phyloP scores from a whole-genome alignment of 345 rosid genomes.

The Erodium maritimum region DNA sequence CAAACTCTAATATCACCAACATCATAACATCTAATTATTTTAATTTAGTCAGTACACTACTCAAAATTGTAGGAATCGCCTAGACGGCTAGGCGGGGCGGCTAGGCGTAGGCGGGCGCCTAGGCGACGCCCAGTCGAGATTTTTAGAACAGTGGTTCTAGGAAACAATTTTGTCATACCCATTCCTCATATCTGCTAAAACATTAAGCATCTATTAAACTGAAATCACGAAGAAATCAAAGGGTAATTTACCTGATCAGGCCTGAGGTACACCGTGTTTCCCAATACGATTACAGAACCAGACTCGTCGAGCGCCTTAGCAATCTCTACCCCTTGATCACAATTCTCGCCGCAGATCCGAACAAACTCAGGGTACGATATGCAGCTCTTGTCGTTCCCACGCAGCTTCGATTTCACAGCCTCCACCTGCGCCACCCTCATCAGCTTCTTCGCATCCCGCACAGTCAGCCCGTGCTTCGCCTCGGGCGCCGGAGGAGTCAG shows the following conservation, averaged over 20 bases:
- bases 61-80: too few relatives aligned
- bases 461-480: conserved; percentile 20
- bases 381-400: conserved; percentile 40
- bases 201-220: background rate
- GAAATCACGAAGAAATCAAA: background rate
- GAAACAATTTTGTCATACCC: background rate
- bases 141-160: conserved; percentile 23
- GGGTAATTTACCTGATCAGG: conserved; percentile 58
- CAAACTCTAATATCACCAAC: too few relatives aligned
- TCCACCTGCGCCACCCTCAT: conserved; percentile 60
- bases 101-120: too few relatives aligned
- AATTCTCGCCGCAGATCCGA: conserved; percentile 40
- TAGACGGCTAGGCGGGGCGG: too few relatives aligned
- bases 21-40: too few relatives aligned
- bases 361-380: conserved; percentile 47
- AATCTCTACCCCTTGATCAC: conserved; percentile 29
- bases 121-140: too few relatives aligned
- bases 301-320: conserved; percentile 71
- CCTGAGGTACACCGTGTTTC: conserved; percentile 48
- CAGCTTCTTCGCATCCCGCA: conserved; percentile 58
- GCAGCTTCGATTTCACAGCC: conserved; percentile 47
- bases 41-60: too few relatives aligned
- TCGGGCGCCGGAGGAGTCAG: conserved; percentile 25
- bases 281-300: conserved; percentile 70
- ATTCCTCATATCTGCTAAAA: background rate